Conservation (phyloP, 1,284 basidiomycete genomes). For the Leccinum huronense region DNA sequence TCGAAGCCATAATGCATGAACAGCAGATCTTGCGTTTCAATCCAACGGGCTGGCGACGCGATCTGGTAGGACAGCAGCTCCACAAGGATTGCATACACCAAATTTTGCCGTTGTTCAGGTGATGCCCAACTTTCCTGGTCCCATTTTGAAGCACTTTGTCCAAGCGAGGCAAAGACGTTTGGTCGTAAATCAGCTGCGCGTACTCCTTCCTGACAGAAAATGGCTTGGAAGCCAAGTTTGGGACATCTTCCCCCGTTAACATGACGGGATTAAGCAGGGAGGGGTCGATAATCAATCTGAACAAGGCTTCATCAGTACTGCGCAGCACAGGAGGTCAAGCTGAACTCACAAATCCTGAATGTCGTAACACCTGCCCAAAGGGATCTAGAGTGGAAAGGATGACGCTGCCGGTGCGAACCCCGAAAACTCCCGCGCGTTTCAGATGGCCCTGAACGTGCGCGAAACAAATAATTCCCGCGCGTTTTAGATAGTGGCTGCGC, state of each 20-base stretch:
- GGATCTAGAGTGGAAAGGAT: constrained; percentile 98
- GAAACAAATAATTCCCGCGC: too few relatives aligned
- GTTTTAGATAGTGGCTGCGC: too few relatives aligned
- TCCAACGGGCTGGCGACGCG: constrained; percentile 96
- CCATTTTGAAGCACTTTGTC: constrained; percentile 94
- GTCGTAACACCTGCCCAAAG: constrained; percentile 99
- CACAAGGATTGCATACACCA: constrained; percentile 94
- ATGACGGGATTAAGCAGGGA: constrained; percentile 89
- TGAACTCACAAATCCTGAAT: constrained; percentile 80
- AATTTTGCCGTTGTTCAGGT: constrained; percentile 80
- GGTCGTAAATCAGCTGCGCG: constrained; percentile 92
- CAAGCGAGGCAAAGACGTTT: constrained; percentile 90
- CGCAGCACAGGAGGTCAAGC: constrained; percentile 11
- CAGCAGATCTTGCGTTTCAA: constrained; percentile 95
- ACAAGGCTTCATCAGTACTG: constrained; percentile 21
- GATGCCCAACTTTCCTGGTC: constrained; percentile 88
- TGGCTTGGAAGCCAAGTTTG: constrained; percentile 93
- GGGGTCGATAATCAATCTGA: constrained; percentile 94
- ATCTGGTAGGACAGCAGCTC: constrained; percentile 97
- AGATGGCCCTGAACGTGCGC: constrained; percentile 50
- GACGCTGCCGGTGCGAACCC: constrained; percentile 28
- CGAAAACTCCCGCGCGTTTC: too few relatives aligned
- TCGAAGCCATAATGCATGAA: constrained; percentile 91
- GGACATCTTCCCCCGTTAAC: constrained; percentile 92
- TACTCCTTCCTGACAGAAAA: constrained; percentile 91